Percentiles rank a stretch among this genome's conserved stretches.
Conservation (phyloP, 345 rosid genomes). For the Eucalyptus albens region DNA sequence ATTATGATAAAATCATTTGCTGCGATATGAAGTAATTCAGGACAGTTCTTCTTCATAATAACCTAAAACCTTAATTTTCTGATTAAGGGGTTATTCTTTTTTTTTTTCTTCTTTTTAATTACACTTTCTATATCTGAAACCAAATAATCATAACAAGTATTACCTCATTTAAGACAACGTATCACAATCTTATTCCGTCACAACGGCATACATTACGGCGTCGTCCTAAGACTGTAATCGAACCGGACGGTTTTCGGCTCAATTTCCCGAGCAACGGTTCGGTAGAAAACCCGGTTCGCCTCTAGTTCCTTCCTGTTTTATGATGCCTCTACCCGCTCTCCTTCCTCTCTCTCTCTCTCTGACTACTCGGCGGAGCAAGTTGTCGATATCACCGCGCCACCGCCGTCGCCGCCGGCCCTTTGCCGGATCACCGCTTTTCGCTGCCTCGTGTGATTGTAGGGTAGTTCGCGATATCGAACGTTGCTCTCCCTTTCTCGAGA, state of each 20-base stretch:
- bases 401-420: neutral
- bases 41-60: accelerated
- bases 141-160: neutral
- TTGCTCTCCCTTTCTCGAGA: neutral
- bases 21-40: accelerated
- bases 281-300: neutral
- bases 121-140: neutral
- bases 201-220: neutral
- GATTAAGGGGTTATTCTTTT: neutral
- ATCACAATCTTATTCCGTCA: neutral
- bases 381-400: neutral
- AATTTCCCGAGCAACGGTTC: neutral
- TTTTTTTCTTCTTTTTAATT: neutral
- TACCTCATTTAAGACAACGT: accelerated
- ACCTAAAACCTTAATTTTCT: accelerated
- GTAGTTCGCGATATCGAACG: neutral
- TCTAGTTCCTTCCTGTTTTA: neutral
- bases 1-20: accelerated
- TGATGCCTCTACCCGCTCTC: neutral
- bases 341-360: neutral
- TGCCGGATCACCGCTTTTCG: neutral
- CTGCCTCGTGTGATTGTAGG: neutral
- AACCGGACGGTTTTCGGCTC: neutral
- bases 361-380: neutral
- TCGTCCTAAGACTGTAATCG: neutral